Conservation (phyloP, 192 early-diverging fungal genomes). For the Globomyces pollinis-pini region DNA sequence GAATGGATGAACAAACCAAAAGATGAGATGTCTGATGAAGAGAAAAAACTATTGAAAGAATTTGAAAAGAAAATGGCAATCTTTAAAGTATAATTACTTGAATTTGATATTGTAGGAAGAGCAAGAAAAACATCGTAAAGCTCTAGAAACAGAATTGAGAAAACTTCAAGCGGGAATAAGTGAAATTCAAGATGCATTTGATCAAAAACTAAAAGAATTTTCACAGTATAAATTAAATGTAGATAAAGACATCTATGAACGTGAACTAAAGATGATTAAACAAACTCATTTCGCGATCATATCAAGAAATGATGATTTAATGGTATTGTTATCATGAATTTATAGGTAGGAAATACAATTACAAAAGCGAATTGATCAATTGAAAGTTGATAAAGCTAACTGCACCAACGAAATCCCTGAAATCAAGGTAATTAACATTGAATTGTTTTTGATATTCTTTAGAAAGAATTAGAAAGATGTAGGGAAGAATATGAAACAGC, state of each 20-base stretch:
- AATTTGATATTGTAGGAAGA: too few species aligned
- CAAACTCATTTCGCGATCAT: slow-evolving; percentile 27
- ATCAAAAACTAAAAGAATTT: slow-evolving; percentile 31
- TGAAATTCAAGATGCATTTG: slow-evolving; percentile 46
- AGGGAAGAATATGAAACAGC: slow-evolving; percentile 48
- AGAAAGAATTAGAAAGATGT: slow-evolving; percentile 45
- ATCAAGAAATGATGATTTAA: slow-evolving; percentile 36
- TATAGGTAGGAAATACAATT: slow-evolving; percentile 34
- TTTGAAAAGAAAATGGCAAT: slow-evolving; percentile 56
- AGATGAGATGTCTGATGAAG: slow-evolving; percentile 51
- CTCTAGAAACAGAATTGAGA: slow-evolving; percentile 52
- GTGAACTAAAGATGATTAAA: slow-evolving; percentile 43
- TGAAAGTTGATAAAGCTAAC: slow-evolving; percentile 30
- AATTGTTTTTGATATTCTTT: too few species aligned
- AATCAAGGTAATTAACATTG: slow-evolving; percentile 29
- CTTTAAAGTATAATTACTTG: too few species aligned
- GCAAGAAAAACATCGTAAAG: slow-evolving; percentile 54
- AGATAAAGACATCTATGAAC: slow-evolving; percentile 37
- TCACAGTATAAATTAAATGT: slow-evolving; percentile 35
- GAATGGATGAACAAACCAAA: slow-evolving; percentile 57
- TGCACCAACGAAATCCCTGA: slow-evolving; percentile 41
- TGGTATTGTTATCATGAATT: too few species aligned
- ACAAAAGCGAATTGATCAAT: slow-evolving; percentile 25
- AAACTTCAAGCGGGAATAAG: slow-evolving; percentile 43
- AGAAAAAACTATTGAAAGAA: slow-evolving; percentile 48